A percentile compares a stretch with the other conserved stretches of the same genome.
These are phyloP conservation scores for Coniella lustricola DNA, from an alignment of 2,329 filamentous ascomycete genomes.

Conservation along the genomic window DNA sequence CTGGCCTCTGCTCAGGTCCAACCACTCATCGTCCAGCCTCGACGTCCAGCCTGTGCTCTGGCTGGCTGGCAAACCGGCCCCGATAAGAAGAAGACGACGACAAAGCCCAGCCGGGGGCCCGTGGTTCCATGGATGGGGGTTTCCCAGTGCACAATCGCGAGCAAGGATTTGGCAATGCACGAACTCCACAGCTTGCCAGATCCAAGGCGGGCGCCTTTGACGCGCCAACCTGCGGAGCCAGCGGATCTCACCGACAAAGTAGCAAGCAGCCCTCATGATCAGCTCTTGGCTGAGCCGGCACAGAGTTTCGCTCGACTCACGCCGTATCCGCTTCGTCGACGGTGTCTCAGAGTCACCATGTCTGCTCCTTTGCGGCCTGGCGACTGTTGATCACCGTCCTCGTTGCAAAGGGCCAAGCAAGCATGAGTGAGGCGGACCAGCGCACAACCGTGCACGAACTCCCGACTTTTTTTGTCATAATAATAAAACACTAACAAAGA, in stretches of 20 bases:
- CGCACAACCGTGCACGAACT: too few species aligned
- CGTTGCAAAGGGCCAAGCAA: slow-evolving; percentile 2
- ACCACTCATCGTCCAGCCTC: too few species aligned
- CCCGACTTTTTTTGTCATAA: too few species aligned
- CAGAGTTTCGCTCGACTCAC: too few species aligned
- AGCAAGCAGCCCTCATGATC: slow-evolving; percentile 11
- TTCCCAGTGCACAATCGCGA: slow-evolving; percentile 10
- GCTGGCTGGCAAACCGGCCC: too few species aligned
- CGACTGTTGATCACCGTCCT: background rate
- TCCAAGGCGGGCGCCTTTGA: slow-evolving; percentile 2
- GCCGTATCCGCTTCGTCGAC: slow-evolving; percentile 6
- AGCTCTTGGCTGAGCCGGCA: background rate
- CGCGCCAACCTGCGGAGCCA: slow-evolving; percentile 8
- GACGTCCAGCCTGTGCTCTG: too few species aligned
- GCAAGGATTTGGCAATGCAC: slow-evolving; percentile 3
- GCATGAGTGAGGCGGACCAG: too few species aligned
- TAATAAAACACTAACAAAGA: too few species aligned
- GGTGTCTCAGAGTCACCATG: too few species aligned
- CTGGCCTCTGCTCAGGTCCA: background rate
- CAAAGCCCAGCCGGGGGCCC: too few species aligned
- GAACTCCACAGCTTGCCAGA: slow-evolving; percentile 9
- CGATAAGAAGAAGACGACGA: too few species aligned
- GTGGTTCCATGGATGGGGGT: too few species aligned
- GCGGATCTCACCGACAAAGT: slow-evolving; percentile 16
- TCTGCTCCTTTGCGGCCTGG: background rate